phyloP scores from a whole-genome alignment of 805 yeast species.

The Nakazawaea pomicola region DNA sequence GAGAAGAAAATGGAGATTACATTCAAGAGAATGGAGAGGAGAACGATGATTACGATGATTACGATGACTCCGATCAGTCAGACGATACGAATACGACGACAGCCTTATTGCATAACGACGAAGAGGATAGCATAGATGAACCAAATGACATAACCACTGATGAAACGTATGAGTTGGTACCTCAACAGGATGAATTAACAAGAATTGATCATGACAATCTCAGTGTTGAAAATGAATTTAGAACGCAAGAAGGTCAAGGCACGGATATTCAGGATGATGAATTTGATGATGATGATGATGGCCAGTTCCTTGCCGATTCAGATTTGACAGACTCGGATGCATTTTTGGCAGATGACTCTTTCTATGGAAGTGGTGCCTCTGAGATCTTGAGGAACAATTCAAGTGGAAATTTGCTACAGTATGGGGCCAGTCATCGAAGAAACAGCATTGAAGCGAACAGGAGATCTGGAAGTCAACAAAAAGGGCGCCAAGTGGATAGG shows the following conservation, averaged over 20 bases:
- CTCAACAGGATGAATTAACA: slow-evolving; percentile 7
- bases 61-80: slow-evolving; percentile 18
- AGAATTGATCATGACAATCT: slow-evolving; percentile 11
- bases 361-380: slow-evolving; percentile 11
- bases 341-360: slow-evolving; percentile 29
- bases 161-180: no score
- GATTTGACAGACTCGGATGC: slow-evolving; percentile 39
- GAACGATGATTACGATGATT: slow-evolving; percentile 22
- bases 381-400: slow-evolving; percentile 3
- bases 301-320: slow-evolving; percentile 29
- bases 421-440: not conserved
- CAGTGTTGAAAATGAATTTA: slow-evolving; percentile 16
- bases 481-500: no score
- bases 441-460: not conserved
- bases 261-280: slow-evolving; percentile 26
- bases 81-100: slow-evolving; percentile 18
- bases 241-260: slow-evolving; percentile 19
- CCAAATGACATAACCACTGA: no score
- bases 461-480: not conserved
- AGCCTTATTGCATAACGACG: no score
- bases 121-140: no score
- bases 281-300: slow-evolving; percentile 25
- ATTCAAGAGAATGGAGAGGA: slow-evolving; percentile 15
- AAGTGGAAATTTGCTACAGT: slow-evolving; percentile 1
- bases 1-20: slow-evolving; percentile 11